A percentile compares a stretch with the other conserved stretches of the same genome.
Evolutionary conservation across 1,284 basidiomycete species (phyloP).

Genomic region (Ustilago curta): DNA sequence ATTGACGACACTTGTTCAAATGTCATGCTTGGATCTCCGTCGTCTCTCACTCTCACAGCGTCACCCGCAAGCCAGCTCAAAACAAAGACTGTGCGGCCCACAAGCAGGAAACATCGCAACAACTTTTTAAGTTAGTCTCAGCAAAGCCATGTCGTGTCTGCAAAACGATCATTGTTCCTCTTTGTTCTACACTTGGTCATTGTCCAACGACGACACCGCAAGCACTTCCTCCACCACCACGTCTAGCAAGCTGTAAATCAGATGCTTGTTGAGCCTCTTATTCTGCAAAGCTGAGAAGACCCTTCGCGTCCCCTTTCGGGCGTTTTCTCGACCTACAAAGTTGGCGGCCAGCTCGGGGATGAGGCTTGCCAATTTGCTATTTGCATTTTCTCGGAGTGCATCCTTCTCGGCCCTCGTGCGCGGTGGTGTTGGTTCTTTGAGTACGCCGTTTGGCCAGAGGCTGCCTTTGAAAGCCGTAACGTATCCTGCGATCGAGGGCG

Average conservation of each 20-base stretch:
- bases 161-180: not conserved
- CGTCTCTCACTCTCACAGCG: not conserved
- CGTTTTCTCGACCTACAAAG: constrained; percentile 94
- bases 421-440: constrained; percentile 76
- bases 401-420: constrained; percentile 83
- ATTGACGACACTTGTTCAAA: not conserved
- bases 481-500: constrained; percentile 74
- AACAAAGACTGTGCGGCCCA: not conserved
- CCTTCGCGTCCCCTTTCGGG: constrained; percentile 86
- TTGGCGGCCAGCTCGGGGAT: constrained; percentile 97
- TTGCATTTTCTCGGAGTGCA: constrained; percentile 83
- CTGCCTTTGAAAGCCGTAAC: constrained; percentile 76
- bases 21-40: not conserved
- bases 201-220: constrained; percentile 1
- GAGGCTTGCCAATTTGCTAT: constrained; percentile 84
- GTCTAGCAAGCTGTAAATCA: constrained; percentile 55
- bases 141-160: not conserved
- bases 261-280: constrained; percentile 78
- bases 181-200: not conserved
- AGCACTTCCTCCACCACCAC: constrained; percentile 49
- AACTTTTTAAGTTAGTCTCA: no score
- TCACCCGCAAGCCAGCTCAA: not conserved
- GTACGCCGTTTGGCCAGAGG: constrained; percentile 84
- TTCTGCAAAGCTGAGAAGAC: constrained; percentile 94
- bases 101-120: not conserved